A percentile compares a stretch with the other conserved stretches of the same genome.
These are phyloP conservation scores for Coemansia sp. DNA, from an alignment of 192 early-diverging fungal genomes.

Conservation along the genomic window DNA sequence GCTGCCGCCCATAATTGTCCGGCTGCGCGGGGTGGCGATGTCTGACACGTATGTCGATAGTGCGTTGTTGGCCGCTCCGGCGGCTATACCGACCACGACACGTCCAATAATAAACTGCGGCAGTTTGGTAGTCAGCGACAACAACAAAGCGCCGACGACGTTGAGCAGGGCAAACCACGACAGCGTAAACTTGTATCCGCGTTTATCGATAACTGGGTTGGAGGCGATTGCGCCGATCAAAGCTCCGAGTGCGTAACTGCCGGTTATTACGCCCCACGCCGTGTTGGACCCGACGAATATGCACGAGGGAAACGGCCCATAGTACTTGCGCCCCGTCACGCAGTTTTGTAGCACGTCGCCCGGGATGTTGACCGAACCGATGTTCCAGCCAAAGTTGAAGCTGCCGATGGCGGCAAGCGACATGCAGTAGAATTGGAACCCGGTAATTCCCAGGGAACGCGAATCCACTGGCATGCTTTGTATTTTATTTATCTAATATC, in stretches of 20 bases:
- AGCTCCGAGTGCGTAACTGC: constrained; percentile 63
- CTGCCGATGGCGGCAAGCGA: constrained; percentile 50
- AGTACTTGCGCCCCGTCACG: constrained; percentile 47
- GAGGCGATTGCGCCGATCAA: constrained; percentile 65
- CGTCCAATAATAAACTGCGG: constrained; percentile 73
- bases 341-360: constrained; percentile 58
- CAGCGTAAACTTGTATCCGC: constrained; percentile 65
- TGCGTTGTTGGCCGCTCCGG: constrained; percentile 63
- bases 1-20: constrained; percentile 70
- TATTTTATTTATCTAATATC: background rate
- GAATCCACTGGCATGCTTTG: constrained; percentile 45
- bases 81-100: constrained; percentile 66
- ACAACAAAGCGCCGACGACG: constrained; percentile 61
- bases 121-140: constrained; percentile 62
- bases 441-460: constrained; percentile 45
- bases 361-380: constrained; percentile 60
- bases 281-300: constrained; percentile 42
- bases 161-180: constrained; percentile 69
- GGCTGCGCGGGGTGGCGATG: constrained; percentile 65
- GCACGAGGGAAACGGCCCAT: constrained; percentile 46
- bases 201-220: constrained; percentile 56
- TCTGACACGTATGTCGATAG: constrained; percentile 76
- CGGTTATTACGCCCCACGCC: constrained; percentile 60
- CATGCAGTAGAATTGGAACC: constrained; percentile 47
- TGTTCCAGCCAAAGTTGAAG: constrained; percentile 59